A percentile compares a stretch with the other conserved stretches of the same genome.
phyloP scores from a whole-genome alignment of 345 rosid genomes.

The Populus tremula region DNA sequence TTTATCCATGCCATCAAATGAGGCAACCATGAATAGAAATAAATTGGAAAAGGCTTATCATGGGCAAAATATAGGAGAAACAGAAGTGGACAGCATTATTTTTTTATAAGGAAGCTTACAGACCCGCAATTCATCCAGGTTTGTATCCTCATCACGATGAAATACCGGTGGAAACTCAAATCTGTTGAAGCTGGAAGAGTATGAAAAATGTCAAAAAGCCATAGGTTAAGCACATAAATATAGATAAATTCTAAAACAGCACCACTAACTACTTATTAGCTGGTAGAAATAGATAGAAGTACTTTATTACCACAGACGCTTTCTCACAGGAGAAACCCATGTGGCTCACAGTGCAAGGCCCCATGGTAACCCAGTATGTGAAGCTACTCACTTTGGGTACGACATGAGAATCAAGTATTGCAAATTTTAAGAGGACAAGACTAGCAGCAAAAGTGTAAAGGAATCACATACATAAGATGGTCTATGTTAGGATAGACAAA shows the following conservation, averaged over 20 bases:
- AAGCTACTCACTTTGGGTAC: not conserved
- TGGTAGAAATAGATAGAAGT: not conserved
- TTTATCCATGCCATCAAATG: not conserved
- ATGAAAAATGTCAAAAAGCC: constrained; percentile 5
- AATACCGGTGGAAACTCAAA: constrained; percentile 88
- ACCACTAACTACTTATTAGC: constrained; percentile 10
- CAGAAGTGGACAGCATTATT: not conserved
- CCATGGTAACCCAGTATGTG: no score
- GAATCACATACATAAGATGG: constrained; percentile 72
- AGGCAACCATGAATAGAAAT: not conserved
- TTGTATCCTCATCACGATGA: constrained; percentile 74
- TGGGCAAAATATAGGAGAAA: not conserved
- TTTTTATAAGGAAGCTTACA: constrained; percentile 23
- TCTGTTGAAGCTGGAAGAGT: constrained; percentile 69
- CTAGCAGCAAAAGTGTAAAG: not conserved
- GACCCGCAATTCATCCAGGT: constrained; percentile 77
- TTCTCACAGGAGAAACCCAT: no score
- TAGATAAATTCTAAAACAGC: constrained; percentile 5
- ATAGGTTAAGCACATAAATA: not conserved
- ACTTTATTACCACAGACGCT: no score
- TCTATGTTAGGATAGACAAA: constrained; percentile 86
- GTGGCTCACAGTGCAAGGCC: no score
- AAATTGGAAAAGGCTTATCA: not conserved
- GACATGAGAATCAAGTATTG: not conserved
- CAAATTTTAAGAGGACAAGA: not conserved